phyloP scores from a whole-genome alignment of 1,284 basidiomycete genomes.

The Taiwanofungus camphoratus region DNA sequence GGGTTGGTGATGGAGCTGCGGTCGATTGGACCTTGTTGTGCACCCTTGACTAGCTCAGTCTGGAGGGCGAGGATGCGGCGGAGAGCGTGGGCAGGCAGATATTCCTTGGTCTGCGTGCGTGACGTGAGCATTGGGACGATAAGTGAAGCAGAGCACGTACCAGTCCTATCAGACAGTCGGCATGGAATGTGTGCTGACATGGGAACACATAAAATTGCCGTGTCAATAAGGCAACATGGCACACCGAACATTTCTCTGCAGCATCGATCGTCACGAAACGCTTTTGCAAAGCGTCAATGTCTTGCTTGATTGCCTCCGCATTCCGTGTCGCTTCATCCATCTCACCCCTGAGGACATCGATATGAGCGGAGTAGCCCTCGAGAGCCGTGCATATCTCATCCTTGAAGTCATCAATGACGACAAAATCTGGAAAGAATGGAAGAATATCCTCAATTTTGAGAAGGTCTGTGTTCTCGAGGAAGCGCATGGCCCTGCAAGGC shows the following conservation, averaged over 20 bases:
- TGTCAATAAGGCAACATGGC: constrained; percentile 70
- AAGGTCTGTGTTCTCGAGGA: constrained; percentile 89
- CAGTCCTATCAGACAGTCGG: constrained; percentile 88
- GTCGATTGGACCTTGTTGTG: constrained; percentile 30
- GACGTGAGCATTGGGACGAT: not conserved
- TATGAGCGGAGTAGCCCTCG: constrained; percentile 90
- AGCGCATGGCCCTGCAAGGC: constrained; percentile 80
- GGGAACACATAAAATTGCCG: constrained; percentile 98
- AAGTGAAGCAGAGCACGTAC: constrained; percentile 41
- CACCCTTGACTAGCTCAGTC: constrained; percentile 67
- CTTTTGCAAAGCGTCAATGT: constrained; percentile 80
- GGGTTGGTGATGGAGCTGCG: constrained; percentile 31
- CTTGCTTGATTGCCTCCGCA: constrained; percentile 90
- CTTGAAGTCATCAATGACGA: constrained; percentile 99
- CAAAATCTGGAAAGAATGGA: constrained; percentile 99
- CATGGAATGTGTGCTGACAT: constrained; percentile 94
- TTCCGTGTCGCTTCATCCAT: constrained; percentile 95
- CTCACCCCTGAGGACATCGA: constrained; percentile 85
- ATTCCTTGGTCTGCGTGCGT: constrained; percentile 75
- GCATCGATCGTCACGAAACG: constrained; percentile 94
- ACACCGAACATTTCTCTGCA: constrained; percentile 82
- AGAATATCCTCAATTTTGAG: constrained; percentile 98
- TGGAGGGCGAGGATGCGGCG: constrained; percentile 83
- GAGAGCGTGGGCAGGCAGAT: constrained; percentile 73
- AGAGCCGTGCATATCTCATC: constrained; percentile 96